These are phyloP conservation scores for Fusarium veterinarium DNA, from an alignment of 2,329 filamentous ascomycete species.

Conservation along the genomic window DNA sequence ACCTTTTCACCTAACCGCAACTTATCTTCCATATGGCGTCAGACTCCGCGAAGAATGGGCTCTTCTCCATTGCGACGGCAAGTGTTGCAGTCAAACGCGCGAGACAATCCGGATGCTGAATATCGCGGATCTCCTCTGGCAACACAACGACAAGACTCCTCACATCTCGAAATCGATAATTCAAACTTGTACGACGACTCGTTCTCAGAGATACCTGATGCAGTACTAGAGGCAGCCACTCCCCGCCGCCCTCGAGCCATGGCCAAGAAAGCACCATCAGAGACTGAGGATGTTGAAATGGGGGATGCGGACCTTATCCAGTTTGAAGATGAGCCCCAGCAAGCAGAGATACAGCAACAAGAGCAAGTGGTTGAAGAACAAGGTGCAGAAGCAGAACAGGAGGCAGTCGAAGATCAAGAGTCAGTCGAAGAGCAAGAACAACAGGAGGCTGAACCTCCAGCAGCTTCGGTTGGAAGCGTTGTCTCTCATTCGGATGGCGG, in stretches of 20 bases:
- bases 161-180: constrained; percentile 44
- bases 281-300: constrained; percentile 27
- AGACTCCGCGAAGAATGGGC: constrained; percentile 51
- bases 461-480: constrained; percentile 46
- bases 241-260: constrained; percentile 48
- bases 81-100: constrained; percentile 48
- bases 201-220: constrained; percentile 67
- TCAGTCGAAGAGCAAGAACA: constrained; percentile 21
- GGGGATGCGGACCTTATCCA: constrained; percentile 16
- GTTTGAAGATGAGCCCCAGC: constrained; percentile 10
- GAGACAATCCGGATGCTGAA: constrained; percentile 33
- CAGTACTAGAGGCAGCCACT: constrained; percentile 62
- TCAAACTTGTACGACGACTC: constrained; percentile 62
- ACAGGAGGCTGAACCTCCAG: constrained; percentile 7
- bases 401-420: constrained; percentile 18
- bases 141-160: constrained; percentile 15
- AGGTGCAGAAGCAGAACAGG: constrained; percentile 9
- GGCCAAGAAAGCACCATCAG: background rate
- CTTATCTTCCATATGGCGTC: constrained; percentile 46
- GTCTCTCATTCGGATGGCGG: constrained; percentile 54
- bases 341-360: background rate
- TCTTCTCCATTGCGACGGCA: constrained; percentile 49
- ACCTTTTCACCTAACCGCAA: constrained; percentile 39
- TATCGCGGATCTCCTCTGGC: constrained; percentile 12
- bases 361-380: constrained; percentile 2